These are phyloP conservation scores for Aspergillus brasiliensis DNA, from an alignment of 2,329 filamentous ascomycete species.

Conservation along the genomic window DNA sequence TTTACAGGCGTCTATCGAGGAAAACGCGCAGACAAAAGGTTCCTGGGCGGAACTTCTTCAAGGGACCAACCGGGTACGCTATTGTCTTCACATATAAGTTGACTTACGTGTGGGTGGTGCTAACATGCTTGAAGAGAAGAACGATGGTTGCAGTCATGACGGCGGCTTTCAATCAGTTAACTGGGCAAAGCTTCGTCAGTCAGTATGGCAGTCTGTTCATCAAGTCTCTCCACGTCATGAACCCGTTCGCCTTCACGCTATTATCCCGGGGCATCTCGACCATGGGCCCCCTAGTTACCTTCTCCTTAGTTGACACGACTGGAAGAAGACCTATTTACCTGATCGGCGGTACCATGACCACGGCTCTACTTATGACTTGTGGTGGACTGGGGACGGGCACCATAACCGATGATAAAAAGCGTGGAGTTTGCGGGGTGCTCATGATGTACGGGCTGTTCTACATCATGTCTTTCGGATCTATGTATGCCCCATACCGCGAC, in stretches of 20 bases:
- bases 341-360: neutral
- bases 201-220: conserved; percentile 1
- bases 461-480: conserved; percentile 5
- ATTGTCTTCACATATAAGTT: neutral
- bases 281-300: neutral
- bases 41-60: neutral
- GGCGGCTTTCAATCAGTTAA: neutral
- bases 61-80: neutral
- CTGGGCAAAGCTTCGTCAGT: neutral
- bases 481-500: neutral
- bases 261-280: neutral
- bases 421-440: neutral
- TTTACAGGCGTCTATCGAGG: neutral
- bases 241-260: neutral
- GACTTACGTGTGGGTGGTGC: neutral
- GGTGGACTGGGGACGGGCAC: neutral
- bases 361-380: neutral
- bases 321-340: neutral
- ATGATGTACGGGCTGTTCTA: conserved; percentile 5
- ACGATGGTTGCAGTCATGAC: conserved; percentile 1
- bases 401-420: conserved; percentile 4
- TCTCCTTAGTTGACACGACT: neutral
- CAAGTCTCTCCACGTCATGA: neutral
- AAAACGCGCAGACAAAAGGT: neutral
- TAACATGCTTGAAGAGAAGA: neutral